Evolutionary conservation across 257 asterid species (phyloP), one percentile per base, ranked within the genome.

Genomic region (Nicotiana benthamiana): DNA sequence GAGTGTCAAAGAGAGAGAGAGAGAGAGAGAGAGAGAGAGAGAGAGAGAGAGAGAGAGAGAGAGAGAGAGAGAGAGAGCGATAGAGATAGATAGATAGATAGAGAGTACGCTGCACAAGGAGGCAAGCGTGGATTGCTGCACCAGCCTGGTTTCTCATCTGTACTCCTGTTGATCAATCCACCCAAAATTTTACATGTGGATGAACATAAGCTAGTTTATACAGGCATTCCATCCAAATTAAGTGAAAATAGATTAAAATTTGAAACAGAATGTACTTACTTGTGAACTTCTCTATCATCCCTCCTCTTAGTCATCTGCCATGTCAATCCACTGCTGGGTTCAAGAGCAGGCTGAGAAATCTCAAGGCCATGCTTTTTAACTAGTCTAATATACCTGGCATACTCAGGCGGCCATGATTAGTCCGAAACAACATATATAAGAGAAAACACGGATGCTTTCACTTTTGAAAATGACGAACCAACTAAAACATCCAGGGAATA

Each of bases 91-190:
- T 40, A 59, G 30, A 66, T 27, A 16, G 34, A 22, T 12, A 17
- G 36, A 5, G 81, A 92, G 27, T 93, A 93, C 99, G 94, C 99
- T 84, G 99, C 99, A 88, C 98, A 95, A n/a, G 98, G 99, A 70
- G 99, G 97, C 87, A 90, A 63, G 57, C 87, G 93, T 75, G 95
- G 95, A 86, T 93, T 91, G 6, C 80, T 12, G 83, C 99, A 95
- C 97, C 97, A 93, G 51, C 97, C 98, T 0, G 93, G 90, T 79
- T 90, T 89, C 86, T 95, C 97, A 87, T 90, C 90, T 6, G 94
- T 89, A 59, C 85, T 92, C 91, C 97, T 93, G 84, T 59, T 28
- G 48, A 87, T 66, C 80, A 36, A 18, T 18, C 20, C 68, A 26
- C n/a, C 54, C 51, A n/a, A 20, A n/a, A 46, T n/a, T 22, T 9